Conservation (phyloP, 2,329 filamentous ascomycete genomes). For the Metarhizium humberi region DNA sequence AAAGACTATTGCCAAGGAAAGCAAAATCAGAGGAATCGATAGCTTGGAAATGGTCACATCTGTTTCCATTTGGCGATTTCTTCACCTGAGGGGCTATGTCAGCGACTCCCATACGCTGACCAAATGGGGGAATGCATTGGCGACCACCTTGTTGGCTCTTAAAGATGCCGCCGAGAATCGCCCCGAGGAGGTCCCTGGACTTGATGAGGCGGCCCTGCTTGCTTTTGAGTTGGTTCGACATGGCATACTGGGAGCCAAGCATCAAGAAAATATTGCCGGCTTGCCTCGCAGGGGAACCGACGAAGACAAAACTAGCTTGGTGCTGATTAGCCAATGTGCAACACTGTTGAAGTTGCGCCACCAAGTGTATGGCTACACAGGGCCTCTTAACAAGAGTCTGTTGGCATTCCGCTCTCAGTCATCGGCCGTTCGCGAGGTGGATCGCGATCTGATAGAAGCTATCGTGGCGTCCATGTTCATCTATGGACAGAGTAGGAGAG, state of each 20-base stretch:
- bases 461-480: slow-evolving; percentile 73
- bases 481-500: slow-evolving; percentile 66
- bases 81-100: slow-evolving; percentile 82
- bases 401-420: slow-evolving; percentile 80
- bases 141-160: slow-evolving; percentile 56
- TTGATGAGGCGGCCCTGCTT: slow-evolving; percentile 72
- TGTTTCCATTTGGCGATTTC: slow-evolving; percentile 78
- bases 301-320: slow-evolving; percentile 66
- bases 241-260: slow-evolving; percentile 64
- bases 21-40: slow-evolving; percentile 52
- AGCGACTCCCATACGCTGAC: slow-evolving; percentile 72
- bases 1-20: slow-evolving; percentile 55
- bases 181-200: slow-evolving; percentile 32
- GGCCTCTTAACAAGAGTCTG: slow-evolving; percentile 82
- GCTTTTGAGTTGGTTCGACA: slow-evolving; percentile 79
- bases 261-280: slow-evolving; percentile 46
- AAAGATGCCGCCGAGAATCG: slow-evolving; percentile 40
- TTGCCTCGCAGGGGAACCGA: slow-evolving; percentile 49
- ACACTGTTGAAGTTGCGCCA: slow-evolving; percentile 77
- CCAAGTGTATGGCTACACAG: slow-evolving; percentile 81
- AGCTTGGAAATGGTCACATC: slow-evolving; percentile 56
- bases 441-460: slow-evolving; percentile 79
- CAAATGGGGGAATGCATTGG: slow-evolving; percentile 72
- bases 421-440: slow-evolving; percentile 65
- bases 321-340: slow-evolving; percentile 79